A percentile compares a stretch with the other conserved stretches of the same genome.
These are phyloP conservation scores for Acmispon strigosus DNA, from an alignment of 306 rosid genomes.

Conservation along the genomic window DNA sequence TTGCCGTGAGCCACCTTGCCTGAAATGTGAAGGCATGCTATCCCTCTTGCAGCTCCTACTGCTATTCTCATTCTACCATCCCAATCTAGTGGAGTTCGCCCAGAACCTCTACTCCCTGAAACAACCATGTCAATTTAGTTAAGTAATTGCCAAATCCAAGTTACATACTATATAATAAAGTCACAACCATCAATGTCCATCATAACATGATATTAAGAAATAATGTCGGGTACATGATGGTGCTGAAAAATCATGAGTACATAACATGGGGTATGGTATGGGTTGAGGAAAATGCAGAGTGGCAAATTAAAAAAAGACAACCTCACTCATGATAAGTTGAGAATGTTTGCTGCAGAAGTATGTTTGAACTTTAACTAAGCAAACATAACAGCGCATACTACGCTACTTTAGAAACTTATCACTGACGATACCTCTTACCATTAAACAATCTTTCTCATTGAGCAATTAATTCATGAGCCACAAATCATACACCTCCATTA, in stretches of 20 bases:
- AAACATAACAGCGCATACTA: slow-evolving; percentile 26
- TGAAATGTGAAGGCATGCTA: slow-evolving; percentile 75
- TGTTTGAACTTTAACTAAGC: neutral
- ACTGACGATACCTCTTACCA: neutral
- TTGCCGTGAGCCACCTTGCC: slow-evolving; percentile 90
- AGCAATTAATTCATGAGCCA: neutral
- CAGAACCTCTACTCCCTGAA: slow-evolving; percentile 94
- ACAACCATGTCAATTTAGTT: neutral
- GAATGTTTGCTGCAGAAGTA: slow-evolving; percentile 48
- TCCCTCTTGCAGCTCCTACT: slow-evolving; percentile 58
- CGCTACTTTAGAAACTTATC: slow-evolving; percentile 21
- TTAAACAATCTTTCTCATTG: neutral
- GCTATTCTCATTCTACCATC: slow-evolving; percentile 86
- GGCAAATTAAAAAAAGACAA: neutral
- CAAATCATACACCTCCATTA: slow-evolving; percentile 9
- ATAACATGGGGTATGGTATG: neutral
- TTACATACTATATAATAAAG: too few species aligned
- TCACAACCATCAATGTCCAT: too few species aligned
- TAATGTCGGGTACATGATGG: slow-evolving; percentile 23
- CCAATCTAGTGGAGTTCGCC: slow-evolving; percentile 94
- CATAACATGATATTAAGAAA: too few species aligned
- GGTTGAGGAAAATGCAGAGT: neutral
- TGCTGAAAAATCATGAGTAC: slow-evolving; percentile 14
- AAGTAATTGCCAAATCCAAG: neutral
- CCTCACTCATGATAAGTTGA: slow-evolving; percentile 22